phyloP scores from a whole-genome alignment of 1,139 yeast genomes.

The Scheffersomyces quercinus region DNA sequence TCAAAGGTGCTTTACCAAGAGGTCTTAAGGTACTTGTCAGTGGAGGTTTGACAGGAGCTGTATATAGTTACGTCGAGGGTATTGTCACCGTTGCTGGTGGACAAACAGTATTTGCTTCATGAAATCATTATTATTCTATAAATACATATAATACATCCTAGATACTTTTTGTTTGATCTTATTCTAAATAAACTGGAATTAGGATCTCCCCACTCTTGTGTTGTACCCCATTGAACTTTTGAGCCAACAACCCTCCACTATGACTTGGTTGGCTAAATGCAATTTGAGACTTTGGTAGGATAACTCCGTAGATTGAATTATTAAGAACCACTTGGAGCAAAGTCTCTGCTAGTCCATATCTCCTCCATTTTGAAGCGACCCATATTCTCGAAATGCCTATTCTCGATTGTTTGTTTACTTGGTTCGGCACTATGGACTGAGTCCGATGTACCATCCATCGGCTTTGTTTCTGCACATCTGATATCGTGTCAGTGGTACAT shows the following conservation, averaged over 20 bases:
- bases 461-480: conserved; percentile 20
- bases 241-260: conserved; percentile 59
- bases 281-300: conserved; percentile 39
- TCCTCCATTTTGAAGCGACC: conserved; percentile 56
- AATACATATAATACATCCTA: neutral
- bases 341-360: conserved; percentile 47
- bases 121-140: neutral
- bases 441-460: conserved; percentile 51
- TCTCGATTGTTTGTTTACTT: conserved; percentile 24
- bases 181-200: conserved; percentile 52
- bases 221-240: conserved; percentile 46
- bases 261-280: conserved; percentile 77
- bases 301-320: conserved; percentile 54
- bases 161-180: neutral
- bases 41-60: conserved; percentile 75
- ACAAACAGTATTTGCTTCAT: conserved; percentile 48
- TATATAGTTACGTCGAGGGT: conserved; percentile 63
- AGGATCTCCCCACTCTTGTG: conserved; percentile 52
- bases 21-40: conserved; percentile 74
- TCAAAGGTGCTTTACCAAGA: conserved; percentile 82
- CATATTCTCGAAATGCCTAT: conserved; percentile 69
- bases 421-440: conserved; percentile 37
- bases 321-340: conserved; percentile 43
- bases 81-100: conserved; percentile 48
- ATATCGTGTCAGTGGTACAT: conserved; percentile 44